Base-by-base conservation (phyloP, 2,329 filamentous ascomycete genomes). In the Fusarium sp. region DNA sequence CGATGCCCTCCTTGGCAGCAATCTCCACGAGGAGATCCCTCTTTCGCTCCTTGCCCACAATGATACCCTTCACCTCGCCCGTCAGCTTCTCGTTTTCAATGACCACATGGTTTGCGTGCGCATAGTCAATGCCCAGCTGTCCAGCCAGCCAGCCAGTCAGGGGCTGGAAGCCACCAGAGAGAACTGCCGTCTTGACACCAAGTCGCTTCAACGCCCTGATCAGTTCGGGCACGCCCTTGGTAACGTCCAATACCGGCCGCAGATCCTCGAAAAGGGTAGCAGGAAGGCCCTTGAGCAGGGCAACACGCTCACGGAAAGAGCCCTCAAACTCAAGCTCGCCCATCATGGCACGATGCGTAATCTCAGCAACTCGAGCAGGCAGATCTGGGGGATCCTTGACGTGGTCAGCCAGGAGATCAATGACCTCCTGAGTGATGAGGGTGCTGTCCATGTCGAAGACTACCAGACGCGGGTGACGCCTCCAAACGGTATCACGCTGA, bases 381-480 rank as follows among this genome's bases (percentile, higher is more conserved):
- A 97, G 89, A 62, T 95, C 94, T 3, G 89, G 84, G 80, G 89
- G 85, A 83, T 93, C 85, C 57, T 84, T 87, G 78, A 98, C 91
- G 40, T 93, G 93, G 63, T 93, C 91, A 5, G 97, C 97, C 66
- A 99, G 92, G 79, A 98, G 92, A 82, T 99, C 97, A 80, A 99
- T 98, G 70, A 98, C 95, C 85, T 99, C 97, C 82, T 99, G 95
- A 63, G 96, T 93, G 81, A 99, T 98, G 69, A 99, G 89, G 0
- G 97, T 99, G 82, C 93, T 97, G 85, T 99, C 97, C 97, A 99
- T 99, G 83, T 99, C 97, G 80, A 99, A 99, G 35, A 98, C 94
- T 5, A 96, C 95, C 13, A 98, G 87, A 10, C 96, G 91, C 75
- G 95, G 95, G 83, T 97, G 91, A 31, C 92, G 89, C 68, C 95